phyloP scores from a whole-genome alignment of 2,329 filamentous ascomycete genomes.

The Fusarium devonianum region DNA sequence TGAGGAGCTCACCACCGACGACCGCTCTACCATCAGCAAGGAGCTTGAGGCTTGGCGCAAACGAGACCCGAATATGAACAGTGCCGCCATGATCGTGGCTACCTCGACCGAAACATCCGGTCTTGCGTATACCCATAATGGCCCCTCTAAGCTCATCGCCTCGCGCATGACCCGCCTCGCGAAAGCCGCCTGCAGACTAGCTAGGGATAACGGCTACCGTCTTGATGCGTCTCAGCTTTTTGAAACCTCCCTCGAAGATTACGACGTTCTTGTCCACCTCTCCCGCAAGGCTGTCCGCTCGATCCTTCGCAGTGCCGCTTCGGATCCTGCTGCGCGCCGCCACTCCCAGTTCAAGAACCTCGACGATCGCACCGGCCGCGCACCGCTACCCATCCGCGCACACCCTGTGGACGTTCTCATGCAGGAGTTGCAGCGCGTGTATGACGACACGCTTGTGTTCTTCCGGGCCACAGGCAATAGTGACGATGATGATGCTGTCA shows the following conservation, averaged over 20 bases:
- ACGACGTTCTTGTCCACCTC: constrained; percentile 84
- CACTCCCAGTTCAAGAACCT: constrained; percentile 82
- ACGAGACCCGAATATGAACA: constrained; percentile 88
- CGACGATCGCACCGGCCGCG: constrained; percentile 61
- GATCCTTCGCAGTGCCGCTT: constrained; percentile 49
- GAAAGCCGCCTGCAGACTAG: constrained; percentile 72
- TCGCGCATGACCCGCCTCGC: constrained; percentile 83
- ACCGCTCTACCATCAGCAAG: constrained; percentile 69
- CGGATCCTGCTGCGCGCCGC: constrained; percentile 47
- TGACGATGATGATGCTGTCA: constrained; percentile 55
- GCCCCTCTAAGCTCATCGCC: constrained; percentile 82
- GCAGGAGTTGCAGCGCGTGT: constrained; percentile 70
- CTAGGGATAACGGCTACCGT: constrained; percentile 60
- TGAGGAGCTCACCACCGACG: constrained; percentile 66
- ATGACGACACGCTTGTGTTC: constrained; percentile 76
- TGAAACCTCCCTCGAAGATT: constrained; percentile 74
- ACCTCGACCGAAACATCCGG: constrained; percentile 81
- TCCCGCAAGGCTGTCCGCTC: constrained; percentile 59
- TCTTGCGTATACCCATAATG: constrained; percentile 75
- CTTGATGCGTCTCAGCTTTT: constrained; percentile 69
- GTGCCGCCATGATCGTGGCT: constrained; percentile 79
- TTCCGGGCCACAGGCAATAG: constrained; percentile 69
- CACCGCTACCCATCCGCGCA: constrained; percentile 58
- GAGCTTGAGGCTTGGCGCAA: constrained; percentile 85
- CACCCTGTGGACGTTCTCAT: constrained; percentile 71